Percentiles rank a stretch among this genome's conserved stretches.
These are phyloP conservation scores for Pythium angustatum DNA, from an alignment of 352 stramenopile species.

Conservation along the genomic window DNA sequence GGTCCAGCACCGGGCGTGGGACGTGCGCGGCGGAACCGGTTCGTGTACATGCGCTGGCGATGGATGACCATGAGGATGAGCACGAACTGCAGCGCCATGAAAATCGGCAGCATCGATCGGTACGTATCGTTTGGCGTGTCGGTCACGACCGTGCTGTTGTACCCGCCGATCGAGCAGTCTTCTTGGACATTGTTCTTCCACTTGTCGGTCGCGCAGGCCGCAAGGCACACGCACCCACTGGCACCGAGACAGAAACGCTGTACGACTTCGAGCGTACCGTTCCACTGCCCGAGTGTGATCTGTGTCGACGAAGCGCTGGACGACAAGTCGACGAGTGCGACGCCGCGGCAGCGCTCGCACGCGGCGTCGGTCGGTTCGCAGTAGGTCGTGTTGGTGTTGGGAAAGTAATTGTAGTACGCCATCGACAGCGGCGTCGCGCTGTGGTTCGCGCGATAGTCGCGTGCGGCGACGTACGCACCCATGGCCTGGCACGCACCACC, in stretches of 20 bases:
- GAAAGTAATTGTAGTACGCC: conserved; percentile 64
- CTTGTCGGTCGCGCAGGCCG: conserved; percentile 50
- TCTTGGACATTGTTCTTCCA: conserved; percentile 56
- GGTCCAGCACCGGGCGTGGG: conserved; percentile 34
- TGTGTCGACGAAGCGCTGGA: conserved; percentile 30
- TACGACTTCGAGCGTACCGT: conserved; percentile 39
- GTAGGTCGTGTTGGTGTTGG: conserved; percentile 62
- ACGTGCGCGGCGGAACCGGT: conserved; percentile 26
- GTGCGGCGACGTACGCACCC: conserved; percentile 41
- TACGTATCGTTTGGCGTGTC: conserved; percentile 39
- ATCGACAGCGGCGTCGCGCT: conserved; percentile 26
- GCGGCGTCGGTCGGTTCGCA: conserved; percentile 54
- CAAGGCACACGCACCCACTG: conserved; percentile 65
- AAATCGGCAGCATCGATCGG: conserved; percentile 64
- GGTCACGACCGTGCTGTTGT: conserved; percentile 19
- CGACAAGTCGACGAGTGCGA: conserved; percentile 29
- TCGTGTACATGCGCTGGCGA: conserved; percentile 42
- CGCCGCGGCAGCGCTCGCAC: conserved; percentile 46
- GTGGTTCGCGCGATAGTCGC: conserved; percentile 66
- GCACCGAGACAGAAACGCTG: conserved; percentile 57
- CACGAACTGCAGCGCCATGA: conserved; percentile 63
- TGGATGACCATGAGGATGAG: conserved; percentile 66
- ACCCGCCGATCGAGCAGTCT: conserved; percentile 38
- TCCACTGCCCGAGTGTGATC: conserved; percentile 32
- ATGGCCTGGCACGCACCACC: conserved; percentile 63